These are phyloP conservation scores for Hsuehochloa calcarea DNA, from an alignment of 176 grass and related monocot species.

Conservation along the genomic window DNA sequence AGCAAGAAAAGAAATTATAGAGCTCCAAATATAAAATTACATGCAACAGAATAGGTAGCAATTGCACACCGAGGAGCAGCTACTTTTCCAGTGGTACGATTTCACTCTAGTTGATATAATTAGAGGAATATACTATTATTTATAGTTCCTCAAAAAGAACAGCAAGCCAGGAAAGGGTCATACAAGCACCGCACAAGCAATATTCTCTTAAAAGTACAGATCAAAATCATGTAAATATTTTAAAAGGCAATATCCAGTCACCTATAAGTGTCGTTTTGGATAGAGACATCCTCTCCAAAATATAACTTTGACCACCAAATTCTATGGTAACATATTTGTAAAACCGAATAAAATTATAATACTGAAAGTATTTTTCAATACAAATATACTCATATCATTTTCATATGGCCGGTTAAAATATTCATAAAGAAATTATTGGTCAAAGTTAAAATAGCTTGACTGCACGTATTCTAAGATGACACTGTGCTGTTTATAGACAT, in stretches of 20 bases:
- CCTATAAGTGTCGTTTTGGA: not conserved
- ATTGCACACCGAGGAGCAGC: not conserved
- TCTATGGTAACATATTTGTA: not conserved
- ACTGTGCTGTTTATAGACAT: not conserved
- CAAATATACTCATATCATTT: not conserved
- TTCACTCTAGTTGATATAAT: not conserved
- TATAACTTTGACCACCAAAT: not conserved
- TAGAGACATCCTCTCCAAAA: not conserved
- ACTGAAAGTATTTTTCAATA: not conserved
- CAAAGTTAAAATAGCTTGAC: not conserved
- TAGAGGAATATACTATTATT: not conserved
- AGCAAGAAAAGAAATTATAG: not conserved
- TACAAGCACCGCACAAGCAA: not conserved
- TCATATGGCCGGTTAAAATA: not conserved
- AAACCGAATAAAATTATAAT: not conserved
- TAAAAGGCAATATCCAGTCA: not conserved
- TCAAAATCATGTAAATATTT: not conserved
- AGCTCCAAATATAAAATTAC: not conserved
- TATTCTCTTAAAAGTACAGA: constrained; percentile 4
- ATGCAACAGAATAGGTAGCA: not conserved
- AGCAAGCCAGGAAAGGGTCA: not conserved
- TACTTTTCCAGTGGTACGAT: not conserved
- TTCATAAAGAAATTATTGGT: not conserved
- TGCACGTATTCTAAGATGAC: not conserved
- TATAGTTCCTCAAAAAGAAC: not conserved